These are phyloP conservation scores for Calonectria hawksworthii DNA, from an alignment of 2,329 filamentous ascomycete genomes.

Conservation along the genomic window DNA sequence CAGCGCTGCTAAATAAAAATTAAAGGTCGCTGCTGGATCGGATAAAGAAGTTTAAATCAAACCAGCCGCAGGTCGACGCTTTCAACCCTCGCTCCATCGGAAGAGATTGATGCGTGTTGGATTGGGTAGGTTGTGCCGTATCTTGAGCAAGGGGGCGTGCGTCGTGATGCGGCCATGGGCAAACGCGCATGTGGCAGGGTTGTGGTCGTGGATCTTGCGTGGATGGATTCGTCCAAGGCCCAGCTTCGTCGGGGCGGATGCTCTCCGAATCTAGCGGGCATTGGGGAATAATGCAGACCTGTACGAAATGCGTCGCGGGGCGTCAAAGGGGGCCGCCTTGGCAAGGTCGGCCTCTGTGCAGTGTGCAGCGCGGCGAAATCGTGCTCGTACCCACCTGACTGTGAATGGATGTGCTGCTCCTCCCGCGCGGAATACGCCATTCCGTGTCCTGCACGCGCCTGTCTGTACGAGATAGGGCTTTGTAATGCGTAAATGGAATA, in stretches of 20 bases:
- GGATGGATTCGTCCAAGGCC: background rate
- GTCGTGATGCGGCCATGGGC: constrained; percentile 6
- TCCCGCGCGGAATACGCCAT: background rate
- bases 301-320: constrained; percentile 3
- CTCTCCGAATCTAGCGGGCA: constrained; percentile 6
- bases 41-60: constrained; percentile 11
- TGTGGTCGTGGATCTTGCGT: constrained; percentile 16
- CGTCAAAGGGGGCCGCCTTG: background rate
- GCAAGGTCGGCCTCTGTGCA: background rate
- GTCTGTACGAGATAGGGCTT: background rate
- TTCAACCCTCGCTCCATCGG: constrained; percentile 7
- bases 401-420: background rate
- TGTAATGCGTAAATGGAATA: background rate
- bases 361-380: background rate
- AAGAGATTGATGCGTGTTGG: constrained; percentile 9
- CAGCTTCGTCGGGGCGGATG: background rate
- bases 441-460: background rate
- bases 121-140: constrained; percentile 7
- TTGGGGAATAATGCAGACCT: background rate
- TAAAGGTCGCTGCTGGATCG: background rate
- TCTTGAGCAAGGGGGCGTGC: background rate
- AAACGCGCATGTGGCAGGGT: constrained; percentile 13
- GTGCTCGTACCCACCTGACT: background rate
- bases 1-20: constrained; percentile 10
- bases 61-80: background rate